Evolutionary conservation across 352 stramenopile genomes (phyloP), one percentile per base, ranked within the genome.

Genomic region (Phytophthora aleatoria): DNA sequence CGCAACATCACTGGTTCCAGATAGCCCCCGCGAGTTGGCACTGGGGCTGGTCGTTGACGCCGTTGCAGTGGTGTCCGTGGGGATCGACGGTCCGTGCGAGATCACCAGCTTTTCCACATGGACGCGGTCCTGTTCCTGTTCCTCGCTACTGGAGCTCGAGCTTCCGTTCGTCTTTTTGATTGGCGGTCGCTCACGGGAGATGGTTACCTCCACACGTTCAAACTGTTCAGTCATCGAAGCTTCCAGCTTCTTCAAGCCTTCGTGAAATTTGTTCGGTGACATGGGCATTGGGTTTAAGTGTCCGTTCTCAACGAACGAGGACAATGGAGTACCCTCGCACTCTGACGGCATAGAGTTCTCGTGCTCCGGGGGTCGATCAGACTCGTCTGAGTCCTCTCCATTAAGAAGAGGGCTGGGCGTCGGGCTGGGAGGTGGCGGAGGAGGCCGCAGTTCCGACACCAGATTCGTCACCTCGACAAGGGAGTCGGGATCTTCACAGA

Each of bases 401-500:
- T 63, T 68, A 2, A 75, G 69, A 31, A 67, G 59, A n/a, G 74
- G n/a, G 41, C 41, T 67, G 20, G 20, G 54, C 9, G 42, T 45
- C 3, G 42, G 53, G 28, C 47, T 42, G 9, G 51, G 73, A 15
- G 82, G 73, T 11, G 79, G 79, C 7, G 69, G 66, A 1, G 75
- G 63, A 16, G 83, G 85, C 26, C 85, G 85, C 15, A 96, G 54
- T 58, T 96, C 88, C 11, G 87, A 88, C 7, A 94, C 88, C 20
- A 96, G 61, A 42, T 94, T 83, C 0, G 74, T 87, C 13, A 94
- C 88, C 56, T 92, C 85, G 15, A 96, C 88, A 7, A 96, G 80
- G 26, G 86, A 74, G 51, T 96, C 87, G 0, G 88, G 88, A 60
- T 96, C 84, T 82, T 96, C 85, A 42, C 88, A 96, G 30, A 90